Percentiles rank a stretch among this genome's conserved stretches.
phyloP scores from a whole-genome alignment of 2,329 filamentous ascomycete species.

The Aspergillus quadrilineatus region DNA sequence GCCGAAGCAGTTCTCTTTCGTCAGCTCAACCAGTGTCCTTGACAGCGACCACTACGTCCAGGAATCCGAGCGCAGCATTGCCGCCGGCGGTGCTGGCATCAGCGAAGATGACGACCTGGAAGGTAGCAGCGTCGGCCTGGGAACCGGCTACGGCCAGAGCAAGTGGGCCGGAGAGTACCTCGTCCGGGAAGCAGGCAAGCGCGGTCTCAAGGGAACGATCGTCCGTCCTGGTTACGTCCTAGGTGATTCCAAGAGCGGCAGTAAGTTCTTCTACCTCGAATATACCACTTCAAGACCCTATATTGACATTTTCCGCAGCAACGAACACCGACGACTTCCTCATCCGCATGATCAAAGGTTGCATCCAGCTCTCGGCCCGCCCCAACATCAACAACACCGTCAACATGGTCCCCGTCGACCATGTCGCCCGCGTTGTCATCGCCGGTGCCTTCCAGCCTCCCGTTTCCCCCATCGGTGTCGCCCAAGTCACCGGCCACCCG shows the following conservation, averaged over 20 bases:
- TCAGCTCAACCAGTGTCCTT: slow-evolving; percentile 78
- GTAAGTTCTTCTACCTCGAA: slow-evolving; percentile 20
- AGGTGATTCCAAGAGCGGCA: slow-evolving; percentile 68
- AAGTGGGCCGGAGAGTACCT: slow-evolving; percentile 81
- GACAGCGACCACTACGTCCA: slow-evolving; percentile 80
- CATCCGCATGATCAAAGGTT: slow-evolving; percentile 81
- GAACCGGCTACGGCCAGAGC: slow-evolving; percentile 84
- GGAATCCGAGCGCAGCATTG: slow-evolving; percentile 63
- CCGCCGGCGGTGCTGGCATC: slow-evolving; percentile 63
- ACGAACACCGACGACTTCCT: slow-evolving; percentile 88
- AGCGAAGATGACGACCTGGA: slow-evolving; percentile 74
- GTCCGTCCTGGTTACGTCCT: slow-evolving; percentile 83
- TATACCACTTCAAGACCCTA: neutral
- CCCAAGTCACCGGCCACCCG: slow-evolving; percentile 78
- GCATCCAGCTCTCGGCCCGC: slow-evolving; percentile 70
- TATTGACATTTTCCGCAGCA: slow-evolving; percentile 13
- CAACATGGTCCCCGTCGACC: slow-evolving; percentile 83
- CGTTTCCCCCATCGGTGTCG: slow-evolving; percentile 57
- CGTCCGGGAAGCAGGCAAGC: slow-evolving; percentile 72
- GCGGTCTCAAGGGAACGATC: slow-evolving; percentile 73
- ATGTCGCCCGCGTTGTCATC: slow-evolving; percentile 77
- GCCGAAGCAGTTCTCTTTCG: slow-evolving; percentile 76
- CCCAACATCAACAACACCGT: slow-evolving; percentile 82
- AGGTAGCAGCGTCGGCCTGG: slow-evolving; percentile 72
- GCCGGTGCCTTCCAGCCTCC: slow-evolving; percentile 68